Evolutionary conservation across 1,139 yeast genomes (phyloP).

Genomic region (Debaryomyces robertsiae): DNA sequence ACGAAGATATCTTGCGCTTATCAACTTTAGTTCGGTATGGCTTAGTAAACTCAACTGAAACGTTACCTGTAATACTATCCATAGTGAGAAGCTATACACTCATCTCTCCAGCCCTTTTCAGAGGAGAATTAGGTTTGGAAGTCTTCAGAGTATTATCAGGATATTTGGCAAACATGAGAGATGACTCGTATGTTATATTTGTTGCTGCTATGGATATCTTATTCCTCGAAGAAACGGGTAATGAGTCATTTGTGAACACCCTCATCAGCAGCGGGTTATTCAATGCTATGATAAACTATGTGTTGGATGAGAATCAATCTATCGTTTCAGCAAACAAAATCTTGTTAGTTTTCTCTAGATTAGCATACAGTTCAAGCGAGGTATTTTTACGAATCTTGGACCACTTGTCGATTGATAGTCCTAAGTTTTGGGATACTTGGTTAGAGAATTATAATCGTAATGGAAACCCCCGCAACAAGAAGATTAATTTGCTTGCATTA

Average conservation of each 20-base stretch:
- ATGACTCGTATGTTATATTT: slow-evolving; percentile 63
- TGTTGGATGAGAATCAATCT: slow-evolving; percentile 52
- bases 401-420: slow-evolving; percentile 30
- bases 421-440: slow-evolving; percentile 36
- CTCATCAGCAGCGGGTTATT: slow-evolving; percentile 52
- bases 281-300: slow-evolving; percentile 46
- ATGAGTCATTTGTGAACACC: slow-evolving; percentile 33
- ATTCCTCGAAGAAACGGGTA: slow-evolving; percentile 30
- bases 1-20: slow-evolving; percentile 40
- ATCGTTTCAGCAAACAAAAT: slow-evolving; percentile 53
- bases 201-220: slow-evolving; percentile 63
- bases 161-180: slow-evolving; percentile 65
- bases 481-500: slow-evolving; percentile 62
- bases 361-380: slow-evolving; percentile 50
- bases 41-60: slow-evolving; percentile 69
- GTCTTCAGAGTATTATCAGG: slow-evolving; percentile 57
- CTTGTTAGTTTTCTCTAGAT: slow-evolving; percentile 55
- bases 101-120: slow-evolving; percentile 54
- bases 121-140: slow-evolving; percentile 31
- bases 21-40: slow-evolving; percentile 54
- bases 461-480: slow-evolving; percentile 70
- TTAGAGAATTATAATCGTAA: slow-evolving; percentile 45
- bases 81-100: slow-evolving; percentile 74
- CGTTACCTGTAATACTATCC: slow-evolving; percentile 65
- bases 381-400: slow-evolving; percentile 41